These are phyloP conservation scores for Ceratocystis cacaofunesta DNA, from an alignment of 2,329 filamentous ascomycete species.

Conservation along the genomic window DNA sequence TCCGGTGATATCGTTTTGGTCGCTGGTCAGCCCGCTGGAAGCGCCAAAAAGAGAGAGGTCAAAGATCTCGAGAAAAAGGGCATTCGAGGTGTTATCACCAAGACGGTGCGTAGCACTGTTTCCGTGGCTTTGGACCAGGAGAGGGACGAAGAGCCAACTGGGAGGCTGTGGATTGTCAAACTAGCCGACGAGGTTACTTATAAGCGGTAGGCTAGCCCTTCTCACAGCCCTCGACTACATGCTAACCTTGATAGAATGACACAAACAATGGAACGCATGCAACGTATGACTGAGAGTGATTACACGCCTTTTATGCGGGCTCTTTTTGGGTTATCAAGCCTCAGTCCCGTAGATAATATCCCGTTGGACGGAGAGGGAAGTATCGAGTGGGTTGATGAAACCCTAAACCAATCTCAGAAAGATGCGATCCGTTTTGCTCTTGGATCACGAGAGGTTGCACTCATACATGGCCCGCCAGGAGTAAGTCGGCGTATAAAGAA, in stretches of 20 bases:
- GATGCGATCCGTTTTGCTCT: constrained; percentile 69
- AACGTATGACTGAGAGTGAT: constrained; percentile 41
- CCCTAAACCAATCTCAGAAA: constrained; percentile 51
- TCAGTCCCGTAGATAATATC: constrained; percentile 31
- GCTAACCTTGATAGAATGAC: constrained; percentile 33
- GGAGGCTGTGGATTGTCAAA: constrained; percentile 49
- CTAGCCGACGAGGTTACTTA: constrained; percentile 55
- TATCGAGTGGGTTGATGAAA: constrained; percentile 46
- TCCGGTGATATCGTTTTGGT: constrained; percentile 66
- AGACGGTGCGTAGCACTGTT: constrained; percentile 42
- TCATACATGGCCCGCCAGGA: constrained; percentile 90
- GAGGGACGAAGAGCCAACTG: constrained; percentile 31
- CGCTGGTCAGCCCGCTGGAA: constrained; percentile 58
- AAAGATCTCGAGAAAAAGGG: constrained; percentile 55
- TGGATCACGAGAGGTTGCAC: constrained; percentile 61
- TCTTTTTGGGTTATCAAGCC: constrained; percentile 43
- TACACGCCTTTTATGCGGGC: constrained; percentile 47
- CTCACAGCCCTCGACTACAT: constrained; percentile 20
- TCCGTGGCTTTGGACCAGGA: constrained; percentile 50
- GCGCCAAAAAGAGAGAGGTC: constrained; percentile 57
- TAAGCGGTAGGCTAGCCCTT: constrained; percentile 30
- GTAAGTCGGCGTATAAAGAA: constrained; percentile 26
- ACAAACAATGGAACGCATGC: constrained; percentile 43
- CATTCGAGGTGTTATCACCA: constrained; percentile 54
- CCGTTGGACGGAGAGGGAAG: constrained; percentile 22